Base-by-base conservation (phyloP, 768 basidiomycete species). In the Rubroboletus satanas region DNA sequence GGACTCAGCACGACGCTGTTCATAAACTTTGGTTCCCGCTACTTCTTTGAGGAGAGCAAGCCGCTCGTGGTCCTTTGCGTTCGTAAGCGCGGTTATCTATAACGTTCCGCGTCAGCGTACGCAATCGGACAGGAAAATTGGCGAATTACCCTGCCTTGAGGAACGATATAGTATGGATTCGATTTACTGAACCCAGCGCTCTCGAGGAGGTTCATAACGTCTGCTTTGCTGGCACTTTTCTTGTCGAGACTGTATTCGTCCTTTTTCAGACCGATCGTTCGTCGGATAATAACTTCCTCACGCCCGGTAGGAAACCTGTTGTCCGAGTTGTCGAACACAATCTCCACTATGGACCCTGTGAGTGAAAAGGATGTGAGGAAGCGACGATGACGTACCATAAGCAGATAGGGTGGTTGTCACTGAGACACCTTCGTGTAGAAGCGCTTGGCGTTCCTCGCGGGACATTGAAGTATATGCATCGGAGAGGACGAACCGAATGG, bases 161-260 rank as follows among this genome's bases (percentile, higher is more conserved):
- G 97, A 0, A 98, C 96, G 61, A 99, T 99, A 65, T 98, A 99
- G 70, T 98, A 99, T 0, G 97, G 97, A 66, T 98, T 99, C n/a
- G 88, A 88, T 67, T 93, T 90, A 74, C 90, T 93, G 76, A 99
- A 99, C 1, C 97, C 96, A 1, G 97, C 97, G 66, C 88, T 90
- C 70, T 98, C 97, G 44, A 99, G 81, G 26, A 98, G 77, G 65
- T 93, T 95, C 92, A 97, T 96, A 18, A 99, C 92, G 65, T 99
- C 97, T 4, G 94, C 96, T 71, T 97, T 97, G 71, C 85, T 90
- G 0, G 90, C 88, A 58, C 88, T 93, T 76, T 98, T 98, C 76
- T 89, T 88, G 73, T 99, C 96, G 29, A 98, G 77, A 59, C 90
- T 91, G 74, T 98, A 99, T 74, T 98, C 97, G 66, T 98, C 97